These are phyloP conservation scores for Beta macrorhiza DNA, from an alignment of 179 eudicot genomes.

Conservation along the genomic window DNA sequence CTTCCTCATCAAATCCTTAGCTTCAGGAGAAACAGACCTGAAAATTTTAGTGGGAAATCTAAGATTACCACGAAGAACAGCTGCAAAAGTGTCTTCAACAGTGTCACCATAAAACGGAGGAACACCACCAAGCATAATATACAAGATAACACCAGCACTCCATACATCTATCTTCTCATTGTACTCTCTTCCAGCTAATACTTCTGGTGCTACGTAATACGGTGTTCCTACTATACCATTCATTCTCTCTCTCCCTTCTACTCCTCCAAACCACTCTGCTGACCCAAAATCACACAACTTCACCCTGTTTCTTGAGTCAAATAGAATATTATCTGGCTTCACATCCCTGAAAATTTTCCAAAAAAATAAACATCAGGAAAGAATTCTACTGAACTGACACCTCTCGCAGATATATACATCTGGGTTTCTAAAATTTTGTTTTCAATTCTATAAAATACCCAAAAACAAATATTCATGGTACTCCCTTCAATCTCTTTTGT, in stretches of 20 bases:
- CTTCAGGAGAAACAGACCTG: slow-evolving; percentile 63
- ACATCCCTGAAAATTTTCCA: slow-evolving; percentile 38
- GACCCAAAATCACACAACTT: slow-evolving; percentile 86
- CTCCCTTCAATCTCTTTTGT: no score
- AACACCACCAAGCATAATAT: slow-evolving; percentile 76
- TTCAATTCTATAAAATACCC: no score
- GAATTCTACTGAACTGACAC: no score
- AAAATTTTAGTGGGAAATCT: slow-evolving; percentile 75
- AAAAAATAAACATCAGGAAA: background rate
- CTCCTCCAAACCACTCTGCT: slow-evolving; percentile 64
- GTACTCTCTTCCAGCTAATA: slow-evolving; percentile 67
- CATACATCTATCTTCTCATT: slow-evolving; percentile 84
- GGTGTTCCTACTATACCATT: slow-evolving; percentile 89
- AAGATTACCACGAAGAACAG: slow-evolving; percentile 68
- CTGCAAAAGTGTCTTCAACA: slow-evolving; percentile 68
- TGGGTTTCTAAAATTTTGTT: no score
- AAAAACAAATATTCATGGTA: no score
- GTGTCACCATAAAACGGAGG: slow-evolving; percentile 80
- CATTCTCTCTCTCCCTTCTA: slow-evolving; percentile 43
- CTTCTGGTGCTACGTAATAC: slow-evolving; percentile 93
- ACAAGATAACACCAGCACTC: slow-evolving; percentile 87
- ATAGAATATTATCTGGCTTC: slow-evolving; percentile 79
- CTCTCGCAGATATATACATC: background rate
- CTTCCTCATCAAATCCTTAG: slow-evolving; percentile 81
- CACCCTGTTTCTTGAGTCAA: slow-evolving; percentile 52